Evolutionary conservation across 2,329 filamentous ascomycete species (phyloP).

Genomic region (Arthrobotrys musiformis): DNA sequence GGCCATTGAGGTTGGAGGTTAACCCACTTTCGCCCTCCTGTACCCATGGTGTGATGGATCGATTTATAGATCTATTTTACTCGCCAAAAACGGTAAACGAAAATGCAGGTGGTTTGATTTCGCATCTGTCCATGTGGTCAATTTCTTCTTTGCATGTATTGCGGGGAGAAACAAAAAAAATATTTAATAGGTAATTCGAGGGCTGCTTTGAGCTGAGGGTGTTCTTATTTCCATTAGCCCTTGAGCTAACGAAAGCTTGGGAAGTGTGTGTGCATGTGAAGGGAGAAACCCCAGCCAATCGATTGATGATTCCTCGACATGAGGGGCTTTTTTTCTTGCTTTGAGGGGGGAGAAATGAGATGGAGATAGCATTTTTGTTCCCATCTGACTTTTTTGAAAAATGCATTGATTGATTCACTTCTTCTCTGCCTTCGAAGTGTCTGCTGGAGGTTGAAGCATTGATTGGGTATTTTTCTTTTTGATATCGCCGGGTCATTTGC

Average conservation of each 20-base stretch:
- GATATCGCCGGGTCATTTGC: conserved; percentile 26
- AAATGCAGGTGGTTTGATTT: conserved; percentile 48
- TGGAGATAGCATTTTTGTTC: conserved; percentile 19
- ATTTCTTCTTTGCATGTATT: conserved; percentile 9
- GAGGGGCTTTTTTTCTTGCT: conserved; percentile 9
- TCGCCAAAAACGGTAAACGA: conserved; percentile 37
- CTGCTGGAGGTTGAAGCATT: conserved; percentile 7
- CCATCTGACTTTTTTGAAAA: conserved; percentile 6
- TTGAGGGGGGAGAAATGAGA: neutral
- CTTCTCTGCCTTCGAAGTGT: neutral
- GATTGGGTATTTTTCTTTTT: conserved; percentile 14
- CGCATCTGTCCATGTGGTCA: conserved; percentile 50
- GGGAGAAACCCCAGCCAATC: conserved; percentile 34
- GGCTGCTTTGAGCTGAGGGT: conserved; percentile 20
- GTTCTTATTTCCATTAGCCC: conserved; percentile 26
- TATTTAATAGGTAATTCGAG: neutral
- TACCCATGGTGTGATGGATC: conserved; percentile 28
- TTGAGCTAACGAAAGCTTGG: conserved; percentile 15
- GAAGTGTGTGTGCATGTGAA: conserved; percentile 30
- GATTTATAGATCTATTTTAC: conserved; percentile 19
- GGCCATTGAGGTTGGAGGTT: conserved; percentile 13
- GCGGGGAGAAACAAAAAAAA: conserved; percentile 22
- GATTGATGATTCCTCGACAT: conserved; percentile 19
- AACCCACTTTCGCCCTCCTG: conserved; percentile 18
- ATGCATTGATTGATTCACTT: conserved; percentile 1